Evolutionary conservation across 2,329 filamentous ascomycete species (phyloP).

Genomic region (Pseudogymnoascus sp.): DNA sequence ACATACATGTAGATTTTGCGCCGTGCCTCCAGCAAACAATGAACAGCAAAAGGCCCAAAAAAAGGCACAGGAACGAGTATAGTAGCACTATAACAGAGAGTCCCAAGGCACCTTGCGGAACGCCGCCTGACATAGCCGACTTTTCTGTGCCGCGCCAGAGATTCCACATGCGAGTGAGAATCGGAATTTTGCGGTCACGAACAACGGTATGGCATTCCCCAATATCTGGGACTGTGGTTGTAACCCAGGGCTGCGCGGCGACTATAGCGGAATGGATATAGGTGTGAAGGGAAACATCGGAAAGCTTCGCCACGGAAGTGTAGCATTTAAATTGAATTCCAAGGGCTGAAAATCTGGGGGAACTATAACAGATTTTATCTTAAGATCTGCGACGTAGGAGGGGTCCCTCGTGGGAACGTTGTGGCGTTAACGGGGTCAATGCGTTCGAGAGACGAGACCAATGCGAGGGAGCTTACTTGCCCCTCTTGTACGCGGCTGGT

Average conservation of each 20-base stretch:
- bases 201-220: neutral
- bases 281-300: neutral
- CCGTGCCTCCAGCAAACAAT: slow-evolving; percentile 10
- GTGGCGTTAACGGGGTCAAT: neutral
- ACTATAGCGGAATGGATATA: neutral
- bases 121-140: slow-evolving; percentile 3
- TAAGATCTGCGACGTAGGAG: neutral
- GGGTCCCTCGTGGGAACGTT: neutral
- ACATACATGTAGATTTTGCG: slow-evolving; percentile 8
- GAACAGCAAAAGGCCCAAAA: slow-evolving; percentile 3
- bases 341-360: neutral
- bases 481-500: neutral
- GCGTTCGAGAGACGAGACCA: neutral
- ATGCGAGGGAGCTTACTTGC: neutral
- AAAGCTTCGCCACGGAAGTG: neutral
- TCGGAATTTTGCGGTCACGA: neutral
- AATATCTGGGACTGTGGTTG: neutral
- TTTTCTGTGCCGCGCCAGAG: neutral
- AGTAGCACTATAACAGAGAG: slow-evolving; percentile 8
- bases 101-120: slow-evolving; percentile 5
- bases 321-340: neutral
- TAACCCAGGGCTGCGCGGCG: neutral
- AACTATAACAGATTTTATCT: neutral
- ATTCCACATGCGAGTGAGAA: neutral
- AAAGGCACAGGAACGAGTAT: slow-evolving; percentile 11